Conservation (phyloP, 495 filamentous ascomycete genomes). For the Penicillium goetzii region DNA sequence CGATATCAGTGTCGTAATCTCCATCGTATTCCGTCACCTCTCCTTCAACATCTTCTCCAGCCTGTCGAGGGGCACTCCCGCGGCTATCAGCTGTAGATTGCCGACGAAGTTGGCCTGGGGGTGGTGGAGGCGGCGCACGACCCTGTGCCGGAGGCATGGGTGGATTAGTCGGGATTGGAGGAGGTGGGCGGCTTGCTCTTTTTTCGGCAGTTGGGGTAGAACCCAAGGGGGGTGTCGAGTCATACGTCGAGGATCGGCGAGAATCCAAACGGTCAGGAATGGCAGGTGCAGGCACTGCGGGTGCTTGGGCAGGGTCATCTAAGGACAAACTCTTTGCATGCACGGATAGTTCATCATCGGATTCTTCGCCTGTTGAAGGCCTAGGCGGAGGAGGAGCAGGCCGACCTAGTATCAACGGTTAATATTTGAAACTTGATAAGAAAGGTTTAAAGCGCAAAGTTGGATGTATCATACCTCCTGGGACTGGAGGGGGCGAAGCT, state of each 20-base stretch:
- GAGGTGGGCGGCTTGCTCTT: constrained; percentile 55
- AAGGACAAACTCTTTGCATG: constrained; percentile 55
- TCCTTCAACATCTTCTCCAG: constrained; percentile 69
- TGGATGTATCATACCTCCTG: constrained; percentile 60
- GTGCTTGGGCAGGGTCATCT: constrained; percentile 41
- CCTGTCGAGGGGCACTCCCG: constrained; percentile 42
- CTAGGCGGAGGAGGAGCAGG: constrained; percentile 55
- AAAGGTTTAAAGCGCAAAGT: neutral
- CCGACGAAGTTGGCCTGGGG: constrained; percentile 62
- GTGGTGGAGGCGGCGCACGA: constrained; percentile 79
- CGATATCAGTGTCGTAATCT: constrained; percentile 98
- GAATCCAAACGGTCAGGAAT: constrained; percentile 51
- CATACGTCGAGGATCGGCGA: constrained; percentile 47
- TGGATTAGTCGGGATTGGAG: constrained; percentile 53
- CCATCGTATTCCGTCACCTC: constrained; percentile 95
- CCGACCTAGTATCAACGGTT: constrained; percentile 52
- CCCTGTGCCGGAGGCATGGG: constrained; percentile 57
- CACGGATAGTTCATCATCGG: constrained; percentile 90
- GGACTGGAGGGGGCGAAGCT: constrained; percentile 69
- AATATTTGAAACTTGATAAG: constrained; percentile 16
- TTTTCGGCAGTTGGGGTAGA: constrained; percentile 49
- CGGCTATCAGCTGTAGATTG: constrained; percentile 63
- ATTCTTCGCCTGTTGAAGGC: constrained; percentile 75
- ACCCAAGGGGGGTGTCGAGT: constrained; percentile 54
- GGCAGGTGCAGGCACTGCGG: constrained; percentile 49